Base-by-base conservation (phyloP, 2,329 filamentous ascomycete species). In the Colletotrichum brevisporum region DNA sequence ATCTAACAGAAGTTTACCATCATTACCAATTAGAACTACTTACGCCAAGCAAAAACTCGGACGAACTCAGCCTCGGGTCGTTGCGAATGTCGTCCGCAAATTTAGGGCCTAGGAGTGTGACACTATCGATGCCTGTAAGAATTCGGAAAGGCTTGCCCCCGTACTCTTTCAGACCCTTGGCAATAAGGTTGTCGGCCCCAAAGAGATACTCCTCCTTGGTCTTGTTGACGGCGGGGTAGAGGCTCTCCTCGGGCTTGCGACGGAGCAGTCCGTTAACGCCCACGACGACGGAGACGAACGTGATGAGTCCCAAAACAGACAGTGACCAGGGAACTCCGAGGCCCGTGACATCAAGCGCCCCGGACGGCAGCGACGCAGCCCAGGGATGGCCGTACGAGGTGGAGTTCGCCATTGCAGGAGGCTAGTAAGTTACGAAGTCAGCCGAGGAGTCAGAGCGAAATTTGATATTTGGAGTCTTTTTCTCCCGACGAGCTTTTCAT, bases 61-160 rank as follows among this genome's bases (percentile, higher is more conserved):
- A 56, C 15, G 59, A 67, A 43, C 52, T 63, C 47, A 67, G 6
- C 16, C 64, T 10, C 6, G 26, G 45, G 10, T 67, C 64, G 36
- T 67, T 67, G 47, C 43, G 45, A n/a, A 67, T 43, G 9, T 63
- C 64, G 10, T 52, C 24, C 1, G 45, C 60, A 41, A 63, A 58
- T 9, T 47, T 15, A 16, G 64, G 59, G 8, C 45, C 59, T 18
- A 63, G 16, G 1, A 67, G 39, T 6, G 64, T 67, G 16, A 67
- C 26, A 5, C 51, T 63, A 16, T 59, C 64, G 6, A 63, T 59
- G 3, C 64, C 64, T 4, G 59, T 67, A 21, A 57, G 56, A 15
- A 67, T 45, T 2, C 64, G 59, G 39, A 67, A 67, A 3, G 47
- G 64, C 15, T 67, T 63, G n/a, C 64, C 64, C 36, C 47, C 47